Evolutionary conservation across 495 filamentous ascomycete genomes (phyloP).

Genomic region (Lepidopterella palustris): DNA sequence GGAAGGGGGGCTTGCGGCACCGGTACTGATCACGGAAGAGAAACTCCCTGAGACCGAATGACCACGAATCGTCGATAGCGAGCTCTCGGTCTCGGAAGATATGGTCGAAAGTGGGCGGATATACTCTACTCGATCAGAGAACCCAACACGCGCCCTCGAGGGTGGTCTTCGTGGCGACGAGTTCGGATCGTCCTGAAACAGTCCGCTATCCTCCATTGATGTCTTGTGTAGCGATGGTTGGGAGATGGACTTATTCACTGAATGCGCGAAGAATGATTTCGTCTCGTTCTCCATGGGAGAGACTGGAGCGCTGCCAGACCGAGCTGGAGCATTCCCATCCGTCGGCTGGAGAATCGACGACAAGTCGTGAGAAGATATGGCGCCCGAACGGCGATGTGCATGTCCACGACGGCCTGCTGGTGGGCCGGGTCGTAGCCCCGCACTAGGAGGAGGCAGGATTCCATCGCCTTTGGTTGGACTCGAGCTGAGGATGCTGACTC

Average conservation of each 20-base stretch:
- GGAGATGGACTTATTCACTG: conserved; percentile 29
- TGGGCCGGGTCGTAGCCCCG: conserved; percentile 42
- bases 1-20: conserved; percentile 34
- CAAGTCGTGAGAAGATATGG: conserved; percentile 78
- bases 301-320: conserved; percentile 58
- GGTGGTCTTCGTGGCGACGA: conserved; percentile 34
- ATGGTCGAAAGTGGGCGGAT: conserved; percentile 67
- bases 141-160: conserved; percentile 50
- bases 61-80: conserved; percentile 51
- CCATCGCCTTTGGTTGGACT: conserved; percentile 60
- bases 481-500: conserved; percentile 52
- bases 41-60: conserved; percentile 60
- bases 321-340: conserved; percentile 40
- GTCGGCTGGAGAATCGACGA: conserved; percentile 61
- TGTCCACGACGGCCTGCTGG: conserved; percentile 58
- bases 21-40: conserved; percentile 52
- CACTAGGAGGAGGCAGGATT: conserved; percentile 44
- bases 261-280: conserved; percentile 16
- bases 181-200: conserved; percentile 26
- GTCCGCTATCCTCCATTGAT: conserved; percentile 1
- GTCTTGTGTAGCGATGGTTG: conserved; percentile 20
- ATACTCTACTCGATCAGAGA: conserved; percentile 57
- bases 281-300: conserved; percentile 50
- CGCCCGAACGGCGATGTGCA: conserved; percentile 77
- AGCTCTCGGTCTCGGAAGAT: conserved; percentile 69